Percentiles rank a stretch among this genome's conserved stretches.
These are phyloP conservation scores for Magnaporthiopsis incrustans DNA, from an alignment of 2,329 filamentous ascomycete species.

Conservation along the genomic window DNA sequence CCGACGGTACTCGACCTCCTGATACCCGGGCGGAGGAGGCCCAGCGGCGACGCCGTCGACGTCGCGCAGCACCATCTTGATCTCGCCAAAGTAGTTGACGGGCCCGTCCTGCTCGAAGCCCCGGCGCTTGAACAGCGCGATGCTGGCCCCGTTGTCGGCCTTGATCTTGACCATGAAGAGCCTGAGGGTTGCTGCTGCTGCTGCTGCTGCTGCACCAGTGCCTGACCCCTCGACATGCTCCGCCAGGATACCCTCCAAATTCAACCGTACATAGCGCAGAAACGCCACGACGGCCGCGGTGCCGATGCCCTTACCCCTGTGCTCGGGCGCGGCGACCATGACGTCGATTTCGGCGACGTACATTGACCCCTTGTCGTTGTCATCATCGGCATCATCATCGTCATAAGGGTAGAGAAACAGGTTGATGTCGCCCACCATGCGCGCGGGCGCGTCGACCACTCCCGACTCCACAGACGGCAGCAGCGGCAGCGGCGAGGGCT, in stretches of 20 bases:
- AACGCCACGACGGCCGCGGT: constrained; percentile 58
- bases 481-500: constrained; percentile 25
- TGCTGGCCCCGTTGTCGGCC: constrained; percentile 43
- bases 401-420: constrained; percentile 64
- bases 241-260: constrained; percentile 44
- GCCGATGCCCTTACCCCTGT: constrained; percentile 58
- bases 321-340: constrained; percentile 62
- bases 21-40: constrained; percentile 14
- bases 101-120: constrained; percentile 44
- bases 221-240: constrained; percentile 35
- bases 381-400: constrained; percentile 25
- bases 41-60: neutral
- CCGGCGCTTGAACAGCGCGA: constrained; percentile 41
- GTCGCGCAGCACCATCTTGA: constrained; percentile 37
- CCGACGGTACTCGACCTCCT: constrained; percentile 17
- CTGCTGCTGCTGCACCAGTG: no score
- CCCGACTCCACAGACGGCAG: constrained; percentile 21
- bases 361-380: no score
- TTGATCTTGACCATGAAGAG: constrained; percentile 39
- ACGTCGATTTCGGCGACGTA: constrained; percentile 71
- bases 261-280: constrained; percentile 55
- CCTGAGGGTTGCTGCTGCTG: constrained; percentile 12
- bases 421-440: constrained; percentile 70
- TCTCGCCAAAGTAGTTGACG: constrained; percentile 53
- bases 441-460: constrained; percentile 42